Percentiles rank a stretch among this genome's conserved stretches.
phyloP scores from a whole-genome alignment of 768 basidiomycete species.

The Rhizopogon roseolus region DNA sequence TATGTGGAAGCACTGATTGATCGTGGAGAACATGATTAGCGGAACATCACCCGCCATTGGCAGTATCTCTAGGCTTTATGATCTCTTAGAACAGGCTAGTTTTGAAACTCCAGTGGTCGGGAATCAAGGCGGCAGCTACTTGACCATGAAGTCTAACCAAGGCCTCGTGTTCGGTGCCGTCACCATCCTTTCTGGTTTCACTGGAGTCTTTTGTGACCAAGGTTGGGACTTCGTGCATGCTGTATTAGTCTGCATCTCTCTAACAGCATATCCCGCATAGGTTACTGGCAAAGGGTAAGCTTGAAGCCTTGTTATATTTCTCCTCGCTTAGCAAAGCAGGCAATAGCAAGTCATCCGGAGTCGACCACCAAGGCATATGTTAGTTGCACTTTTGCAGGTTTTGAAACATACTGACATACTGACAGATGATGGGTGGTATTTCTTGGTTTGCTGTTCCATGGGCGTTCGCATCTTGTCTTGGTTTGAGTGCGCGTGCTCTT shows the following conservation, averaged over 20 bases:
- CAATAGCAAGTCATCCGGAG: conserved; percentile 46
- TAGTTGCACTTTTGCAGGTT: conserved; percentile 6
- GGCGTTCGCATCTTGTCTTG: conserved; percentile 44
- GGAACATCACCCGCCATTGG: conserved; percentile 34
- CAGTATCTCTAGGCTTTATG: conserved; percentile 37
- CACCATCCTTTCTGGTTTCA: conserved; percentile 35
- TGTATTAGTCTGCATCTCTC: background rate
- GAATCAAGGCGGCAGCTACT: conserved; percentile 46
- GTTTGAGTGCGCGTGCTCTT: conserved; percentile 36
- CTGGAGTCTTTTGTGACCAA: conserved; percentile 49
- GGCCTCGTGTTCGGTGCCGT: conserved; percentile 39
- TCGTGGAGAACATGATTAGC: conserved; percentile 12
- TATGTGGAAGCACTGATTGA: background rate
- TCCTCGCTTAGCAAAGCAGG: conserved; percentile 19
- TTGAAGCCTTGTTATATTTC: background rate
- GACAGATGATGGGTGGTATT: conserved; percentile 50
- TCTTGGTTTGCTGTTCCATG: conserved; percentile 57
- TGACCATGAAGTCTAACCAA: conserved; percentile 52
- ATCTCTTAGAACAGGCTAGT: conserved; percentile 43
- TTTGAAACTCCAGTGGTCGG: conserved; percentile 41
- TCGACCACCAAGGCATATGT: conserved; percentile 50
- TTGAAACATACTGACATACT: background rate
- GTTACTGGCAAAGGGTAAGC: conserved; percentile 49
- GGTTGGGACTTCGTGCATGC: conserved; percentile 20
- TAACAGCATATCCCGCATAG: conserved; percentile 16